phyloP scores from a whole-genome alignment of 805 yeast genomes.

The Groenewaldozyma salmanticensis region DNA sequence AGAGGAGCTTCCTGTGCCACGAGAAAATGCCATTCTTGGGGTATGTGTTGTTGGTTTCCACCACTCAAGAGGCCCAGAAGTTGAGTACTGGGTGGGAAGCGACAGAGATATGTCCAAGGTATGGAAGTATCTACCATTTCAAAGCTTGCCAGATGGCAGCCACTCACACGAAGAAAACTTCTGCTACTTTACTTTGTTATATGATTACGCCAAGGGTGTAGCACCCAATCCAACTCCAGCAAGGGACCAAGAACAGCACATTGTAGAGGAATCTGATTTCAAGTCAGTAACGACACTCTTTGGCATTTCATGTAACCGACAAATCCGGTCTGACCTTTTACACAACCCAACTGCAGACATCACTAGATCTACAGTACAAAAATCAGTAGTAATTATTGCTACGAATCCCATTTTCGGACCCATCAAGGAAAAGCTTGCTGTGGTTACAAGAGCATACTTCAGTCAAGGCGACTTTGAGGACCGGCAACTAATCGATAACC shows the following conservation, averaged over 20 bases:
- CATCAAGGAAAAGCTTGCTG: slow-evolving; percentile 79
- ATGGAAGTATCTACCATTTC: slow-evolving; percentile 89
- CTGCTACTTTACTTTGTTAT: slow-evolving; percentile 76
- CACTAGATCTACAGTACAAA: slow-evolving; percentile 83
- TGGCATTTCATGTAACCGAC: slow-evolving; percentile 91
- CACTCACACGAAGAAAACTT: slow-evolving; percentile 91
- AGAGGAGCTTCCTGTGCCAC: background rate
- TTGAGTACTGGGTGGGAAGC: slow-evolving; percentile 75
- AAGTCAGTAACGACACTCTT: slow-evolving; percentile 59
- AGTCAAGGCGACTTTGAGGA: slow-evolving; percentile 71
- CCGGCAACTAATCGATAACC: slow-evolving; percentile 51
- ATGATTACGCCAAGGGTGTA: slow-evolving; percentile 42
- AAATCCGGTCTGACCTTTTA: slow-evolving; percentile 56
- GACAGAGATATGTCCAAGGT: slow-evolving; percentile 34
- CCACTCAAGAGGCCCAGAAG: slow-evolving; percentile 87
- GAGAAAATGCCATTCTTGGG: slow-evolving; percentile 50
- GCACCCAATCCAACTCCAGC: slow-evolving; percentile 36
- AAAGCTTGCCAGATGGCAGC: slow-evolving; percentile 92
- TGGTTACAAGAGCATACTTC: slow-evolving; percentile 80
- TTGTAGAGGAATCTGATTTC: slow-evolving; percentile 32
- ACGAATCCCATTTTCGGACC: slow-evolving; percentile 79
- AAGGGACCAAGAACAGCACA: slow-evolving; percentile 30
- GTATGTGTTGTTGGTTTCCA: slow-evolving; percentile 88
- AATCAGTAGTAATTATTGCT: slow-evolving; percentile 78
- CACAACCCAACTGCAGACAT: slow-evolving; percentile 49